phyloP scores from a whole-genome alignment of 805 yeast genomes.

The Metschnikowia reukaufii region DNA sequence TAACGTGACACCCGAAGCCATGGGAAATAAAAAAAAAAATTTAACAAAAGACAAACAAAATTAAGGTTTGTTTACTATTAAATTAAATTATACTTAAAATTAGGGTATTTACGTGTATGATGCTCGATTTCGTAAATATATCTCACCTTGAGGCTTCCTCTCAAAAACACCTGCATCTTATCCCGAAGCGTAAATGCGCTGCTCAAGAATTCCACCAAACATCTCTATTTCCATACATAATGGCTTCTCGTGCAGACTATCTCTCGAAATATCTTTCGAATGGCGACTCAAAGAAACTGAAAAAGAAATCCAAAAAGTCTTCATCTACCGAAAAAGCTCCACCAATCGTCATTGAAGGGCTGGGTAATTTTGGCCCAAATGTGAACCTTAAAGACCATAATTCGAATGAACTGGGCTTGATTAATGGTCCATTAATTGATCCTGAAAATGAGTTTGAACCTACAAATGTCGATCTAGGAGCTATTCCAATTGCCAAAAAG shows the following conservation, averaged over 20 bases:
- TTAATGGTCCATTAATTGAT: slow-evolving; percentile 1
- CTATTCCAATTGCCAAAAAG: slow-evolving; percentile 18
- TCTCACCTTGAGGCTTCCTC: too few relatives aligned
- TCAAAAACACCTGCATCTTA: neutral
- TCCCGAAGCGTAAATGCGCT: neutral
- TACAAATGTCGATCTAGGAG: slow-evolving; percentile 19
- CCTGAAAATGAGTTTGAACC: slow-evolving; percentile 26
- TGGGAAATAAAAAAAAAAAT: too few relatives aligned
- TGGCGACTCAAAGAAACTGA: slow-evolving; percentile 18
- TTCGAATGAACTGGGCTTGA: neutral
- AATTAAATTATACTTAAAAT: too few relatives aligned
- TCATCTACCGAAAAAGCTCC: neutral
- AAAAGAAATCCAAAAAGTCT: slow-evolving; percentile 15
- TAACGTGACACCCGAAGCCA: too few relatives aligned
- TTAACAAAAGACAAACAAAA: too few relatives aligned
- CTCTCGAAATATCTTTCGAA: slow-evolving; percentile 30
- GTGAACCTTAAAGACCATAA: neutral
- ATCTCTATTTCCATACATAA: neutral
- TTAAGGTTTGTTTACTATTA: neutral
- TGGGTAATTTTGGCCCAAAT: slow-evolving; percentile 4
- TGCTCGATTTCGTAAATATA: too few relatives aligned
- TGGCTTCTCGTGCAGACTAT: slow-evolving; percentile 33
- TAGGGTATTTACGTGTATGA: too few relatives aligned
- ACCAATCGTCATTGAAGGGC: slow-evolving; percentile 15
- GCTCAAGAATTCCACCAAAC: neutral